Evolutionary conservation across 352 stramenopile species (phyloP).

Genomic region (Phytophthora tentaculata): DNA sequence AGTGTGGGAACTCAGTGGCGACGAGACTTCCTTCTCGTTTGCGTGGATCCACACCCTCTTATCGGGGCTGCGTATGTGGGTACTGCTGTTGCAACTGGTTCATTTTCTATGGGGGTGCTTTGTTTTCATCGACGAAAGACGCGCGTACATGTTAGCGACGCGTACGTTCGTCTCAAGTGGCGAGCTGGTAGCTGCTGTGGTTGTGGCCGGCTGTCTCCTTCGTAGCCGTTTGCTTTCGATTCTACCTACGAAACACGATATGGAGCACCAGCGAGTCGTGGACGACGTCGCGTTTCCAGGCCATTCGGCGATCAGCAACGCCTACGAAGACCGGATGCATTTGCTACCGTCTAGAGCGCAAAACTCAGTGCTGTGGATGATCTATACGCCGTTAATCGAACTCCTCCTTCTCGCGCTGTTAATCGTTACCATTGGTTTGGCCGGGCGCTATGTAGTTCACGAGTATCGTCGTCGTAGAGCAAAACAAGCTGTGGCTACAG

Average conservation of each 20-base stretch:
- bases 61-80: conserved; percentile 42
- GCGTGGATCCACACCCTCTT: conserved; percentile 48
- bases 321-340: conserved; percentile 36
- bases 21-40: conserved; percentile 33
- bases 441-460: conserved; percentile 26
- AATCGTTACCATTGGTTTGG: conserved; percentile 15
- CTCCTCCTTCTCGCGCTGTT: conserved; percentile 35
- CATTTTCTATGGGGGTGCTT: conserved; percentile 37
- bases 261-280: conserved; percentile 40
- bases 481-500: conserved; percentile 1
- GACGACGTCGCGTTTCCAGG: conserved; percentile 35
- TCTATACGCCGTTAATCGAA: conserved; percentile 42
- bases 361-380: conserved; percentile 37
- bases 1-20: conserved; percentile 45
- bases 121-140: conserved; percentile 41
- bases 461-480: conserved; percentile 9
- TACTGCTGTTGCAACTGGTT: conserved; percentile 41
- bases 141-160: conserved; percentile 42
- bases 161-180: conserved; percentile 44
- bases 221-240: conserved; percentile 32
- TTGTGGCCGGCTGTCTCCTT: conserved; percentile 17
- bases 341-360: conserved; percentile 28
- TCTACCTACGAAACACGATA: conserved; percentile 34
- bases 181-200: conserved; percentile 40
- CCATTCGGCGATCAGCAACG: conserved; percentile 40